Evolutionary conservation across 1,139 yeast genomes (phyloP).

Genomic region (Blastobotrys petasosporus): DNA sequence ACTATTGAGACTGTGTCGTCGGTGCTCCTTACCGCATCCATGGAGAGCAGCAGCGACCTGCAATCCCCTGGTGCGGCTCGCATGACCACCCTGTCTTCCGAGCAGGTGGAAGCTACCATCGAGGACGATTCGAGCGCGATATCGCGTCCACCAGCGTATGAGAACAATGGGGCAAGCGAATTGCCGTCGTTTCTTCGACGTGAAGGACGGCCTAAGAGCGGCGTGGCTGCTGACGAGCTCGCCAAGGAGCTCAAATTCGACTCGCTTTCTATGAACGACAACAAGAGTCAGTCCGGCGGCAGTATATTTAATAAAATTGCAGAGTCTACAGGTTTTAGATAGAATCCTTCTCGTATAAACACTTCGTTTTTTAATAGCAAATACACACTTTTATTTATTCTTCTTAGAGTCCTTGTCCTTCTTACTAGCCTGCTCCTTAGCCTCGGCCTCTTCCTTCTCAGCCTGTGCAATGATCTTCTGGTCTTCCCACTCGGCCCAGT

Average conservation of each 20-base stretch:
- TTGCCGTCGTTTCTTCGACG: conserved; percentile 7
- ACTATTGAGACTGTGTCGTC: no score
- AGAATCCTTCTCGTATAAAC: not conserved
- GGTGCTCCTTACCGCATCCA: no score
- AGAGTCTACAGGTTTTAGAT: conserved; percentile 9
- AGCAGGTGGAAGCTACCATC: no score
- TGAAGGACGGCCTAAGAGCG: not conserved
- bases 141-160: no score
- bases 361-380: no score
- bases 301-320: conserved; percentile 5
- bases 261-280: not conserved
- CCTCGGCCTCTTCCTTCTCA: conserved; percentile 30
- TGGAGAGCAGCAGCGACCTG: no score
- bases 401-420: conserved; percentile 14
- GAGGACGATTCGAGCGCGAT: not conserved
- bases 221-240: not conserved
- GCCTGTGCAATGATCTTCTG: conserved; percentile 32
- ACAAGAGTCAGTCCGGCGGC: not conserved
- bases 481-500: conserved; percentile 80
- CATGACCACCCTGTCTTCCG: no score
- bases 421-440: conserved; percentile 26
- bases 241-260: conserved; percentile 5
- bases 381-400: conserved; percentile 8
- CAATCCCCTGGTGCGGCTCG: no score
- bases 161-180: not conserved